A percentile compares a stretch with the other conserved stretches of the same genome.
Conservation (phyloP, 257 asterid species). For the Eucommia ulmoides region DNA sequence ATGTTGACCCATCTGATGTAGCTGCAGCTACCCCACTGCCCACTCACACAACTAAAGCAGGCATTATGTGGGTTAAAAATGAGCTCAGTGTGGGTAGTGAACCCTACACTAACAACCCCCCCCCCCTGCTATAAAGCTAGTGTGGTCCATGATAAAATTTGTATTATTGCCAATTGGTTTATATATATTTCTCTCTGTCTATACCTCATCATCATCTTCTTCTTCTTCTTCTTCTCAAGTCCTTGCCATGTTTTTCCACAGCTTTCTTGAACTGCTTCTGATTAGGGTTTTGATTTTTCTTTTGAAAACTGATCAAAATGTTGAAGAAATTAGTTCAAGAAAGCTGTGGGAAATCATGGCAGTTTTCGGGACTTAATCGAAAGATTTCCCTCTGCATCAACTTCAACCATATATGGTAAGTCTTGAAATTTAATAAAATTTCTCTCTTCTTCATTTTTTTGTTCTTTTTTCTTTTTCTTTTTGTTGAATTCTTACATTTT, state of each 20-base stretch:
- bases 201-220: neutral
- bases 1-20: too few species aligned
- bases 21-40: slow-evolving; percentile 1
- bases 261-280: slow-evolving; percentile 84
- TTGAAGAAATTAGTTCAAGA: too few species aligned
- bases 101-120: slow-evolving; percentile 31
- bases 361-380: too few species aligned
- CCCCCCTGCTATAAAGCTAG: slow-evolving; percentile 19
- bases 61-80: slow-evolving; percentile 20
- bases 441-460: too few species aligned
- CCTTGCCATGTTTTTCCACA: slow-evolving; percentile 83
- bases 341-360: slow-evolving; percentile 39
- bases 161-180: neutral
- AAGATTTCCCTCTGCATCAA: too few species aligned
- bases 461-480: too few species aligned
- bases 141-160: slow-evolving; percentile 19
- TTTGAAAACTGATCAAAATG: neutral
- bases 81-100: slow-evolving; percentile 25
- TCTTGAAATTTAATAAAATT: too few species aligned
- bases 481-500: too few species aligned
- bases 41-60: slow-evolving; percentile 3
- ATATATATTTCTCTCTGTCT: neutral
- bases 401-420: too few species aligned
- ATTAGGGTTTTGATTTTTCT: slow-evolving; percentile 5
- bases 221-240: slow-evolving; percentile 9